Evolutionary conservation across 352 stramenopile genomes (phyloP), one percentile per base, ranked within the genome.

Genomic region (Elongisporangium undulatum): DNA sequence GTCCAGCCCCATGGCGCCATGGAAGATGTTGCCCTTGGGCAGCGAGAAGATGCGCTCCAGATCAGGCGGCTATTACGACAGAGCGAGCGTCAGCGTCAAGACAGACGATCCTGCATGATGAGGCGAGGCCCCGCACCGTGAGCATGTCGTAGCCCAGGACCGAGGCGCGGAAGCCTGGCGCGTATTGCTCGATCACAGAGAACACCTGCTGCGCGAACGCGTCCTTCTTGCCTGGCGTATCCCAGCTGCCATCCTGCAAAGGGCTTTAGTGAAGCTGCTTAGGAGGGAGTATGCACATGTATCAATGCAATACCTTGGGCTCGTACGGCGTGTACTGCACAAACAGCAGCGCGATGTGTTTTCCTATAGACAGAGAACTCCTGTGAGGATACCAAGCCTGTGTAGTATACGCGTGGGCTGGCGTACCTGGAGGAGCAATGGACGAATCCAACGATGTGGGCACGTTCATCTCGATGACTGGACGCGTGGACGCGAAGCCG

Each of bases 401-500:
- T 49, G n/a, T 1, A 17, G 34, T 21, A 24, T 45, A 7, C 21
- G 8, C 17, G 39, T 41, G n/a, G 17, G 15, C 7, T 22, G 16
- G 26, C 23, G 21, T 55, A 90, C 83, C 83, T 73, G 75, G 72
- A 8, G 84, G 84, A 13, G 84, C 80, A 61, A 94, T 90, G 1
- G 86, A 86, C 6, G 63, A 61, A 57, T 97, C 90, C 7, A 97
- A 48, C 0, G 85, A 89, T 3, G 90, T 96, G 3, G 90, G 90
- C 13, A 97, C 80, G 39, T 94, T 97, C 90, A 97, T 96, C 61
- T 97, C 90, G 49, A 97, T 93, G 15, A 97, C 73, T 48, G 90
- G 90, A 24, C 86, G 77, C 49, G 61, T 78, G 13, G 90, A 92
- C 13, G 76, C 68, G 38, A 80, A 74, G 52, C 85, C 85, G 53